Evolutionary conservation across 768 basidiomycete genomes (phyloP).

Genomic region (Cubamyces lactineus): DNA sequence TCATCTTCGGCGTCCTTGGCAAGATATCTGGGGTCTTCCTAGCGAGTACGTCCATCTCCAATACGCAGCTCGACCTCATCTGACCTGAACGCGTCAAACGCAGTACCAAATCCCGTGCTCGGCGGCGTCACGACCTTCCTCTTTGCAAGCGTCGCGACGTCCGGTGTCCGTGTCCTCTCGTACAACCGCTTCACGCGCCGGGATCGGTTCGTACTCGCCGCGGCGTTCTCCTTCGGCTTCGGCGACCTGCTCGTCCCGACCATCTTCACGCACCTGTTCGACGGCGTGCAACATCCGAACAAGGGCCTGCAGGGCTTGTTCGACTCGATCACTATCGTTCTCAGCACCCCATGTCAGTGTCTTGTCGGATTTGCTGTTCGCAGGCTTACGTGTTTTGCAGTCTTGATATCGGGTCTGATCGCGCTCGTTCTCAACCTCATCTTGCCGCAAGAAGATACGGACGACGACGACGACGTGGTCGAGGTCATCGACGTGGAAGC

Average conservation of each 20-base stretch:
- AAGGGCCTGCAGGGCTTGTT: constrained; percentile 69
- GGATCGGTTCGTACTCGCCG: constrained; percentile 71
- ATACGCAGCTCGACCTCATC: background rate
- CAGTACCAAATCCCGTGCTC: constrained; percentile 77
- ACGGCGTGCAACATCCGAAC: constrained; percentile 54
- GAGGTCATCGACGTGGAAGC: constrained; percentile 23
- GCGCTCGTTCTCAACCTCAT: constrained; percentile 50
- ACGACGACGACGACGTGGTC: constrained; percentile 27
- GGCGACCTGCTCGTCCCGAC: constrained; percentile 69
- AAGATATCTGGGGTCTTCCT: constrained; percentile 86
- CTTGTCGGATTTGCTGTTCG: background rate
- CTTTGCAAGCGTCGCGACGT: constrained; percentile 73
- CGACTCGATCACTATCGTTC: constrained; percentile 75
- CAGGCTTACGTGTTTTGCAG: constrained; percentile 29
- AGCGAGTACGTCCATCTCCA: constrained; percentile 49
- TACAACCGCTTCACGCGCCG: constrained; percentile 60
- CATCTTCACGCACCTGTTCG: constrained; percentile 73
- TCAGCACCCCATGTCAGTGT: constrained; percentile 78
- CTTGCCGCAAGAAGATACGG: constrained; percentile 41
- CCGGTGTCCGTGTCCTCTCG: constrained; percentile 71
- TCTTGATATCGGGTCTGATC: constrained; percentile 47
- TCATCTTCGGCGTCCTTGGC: constrained; percentile 78
- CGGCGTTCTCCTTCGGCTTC: constrained; percentile 68
- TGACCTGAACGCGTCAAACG: background rate
- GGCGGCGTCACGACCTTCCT: constrained; percentile 90